Base-by-base conservation (phyloP, 2,329 filamentous ascomycete genomes). In the Hortaea werneckii region DNA sequence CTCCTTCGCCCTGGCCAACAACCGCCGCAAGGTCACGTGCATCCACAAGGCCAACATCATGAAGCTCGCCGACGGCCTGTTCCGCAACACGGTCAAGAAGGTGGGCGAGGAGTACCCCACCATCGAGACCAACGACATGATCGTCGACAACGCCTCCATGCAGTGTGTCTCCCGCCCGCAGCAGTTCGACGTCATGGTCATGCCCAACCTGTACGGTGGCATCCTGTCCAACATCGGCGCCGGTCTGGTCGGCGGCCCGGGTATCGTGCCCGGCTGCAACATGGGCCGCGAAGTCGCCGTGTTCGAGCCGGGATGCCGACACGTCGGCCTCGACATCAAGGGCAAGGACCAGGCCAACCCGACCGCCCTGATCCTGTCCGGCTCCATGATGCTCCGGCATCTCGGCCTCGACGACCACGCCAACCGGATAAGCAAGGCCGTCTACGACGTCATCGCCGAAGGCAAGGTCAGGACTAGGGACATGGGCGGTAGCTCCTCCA, bases 1-100 rank as follows among this genome's bases (percentile, higher is more conserved):
- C 70, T 84, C 85, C 66, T 98, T 98, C 65, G 92, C 92, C 49
- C 83, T 96, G 48, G 92, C 92, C 71, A 98, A 98, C 79, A 90
- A 94, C 80, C 82, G 92, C 67, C 90, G 94, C 79, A 96, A 96
- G 85, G 87, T 98, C 48, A 96, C 92, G 58, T 95, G 90, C 76
- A 96, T 98, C 67, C 92, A 98, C 84, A 98, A 98, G 80, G 92
- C 92, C 73, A 98, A 98, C 79, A 98, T 98, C 76, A 98, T 98
- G 92, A 98, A 98, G 80, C 79, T 98, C 49, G 90, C 89, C 68
- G 92, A 98, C 61, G 92, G 92, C 72, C 85, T 98, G 47, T 98
- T 98, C 87, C 85, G 92, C 69, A 90, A 83, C 75, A 96, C 92
- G 58, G 94, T 96, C 79, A 87, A 94, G 76, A 78, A 82, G 63